Evolutionary conservation across 306 rosid species (phyloP).

Genomic region (Dalbergia cochinchinensis): DNA sequence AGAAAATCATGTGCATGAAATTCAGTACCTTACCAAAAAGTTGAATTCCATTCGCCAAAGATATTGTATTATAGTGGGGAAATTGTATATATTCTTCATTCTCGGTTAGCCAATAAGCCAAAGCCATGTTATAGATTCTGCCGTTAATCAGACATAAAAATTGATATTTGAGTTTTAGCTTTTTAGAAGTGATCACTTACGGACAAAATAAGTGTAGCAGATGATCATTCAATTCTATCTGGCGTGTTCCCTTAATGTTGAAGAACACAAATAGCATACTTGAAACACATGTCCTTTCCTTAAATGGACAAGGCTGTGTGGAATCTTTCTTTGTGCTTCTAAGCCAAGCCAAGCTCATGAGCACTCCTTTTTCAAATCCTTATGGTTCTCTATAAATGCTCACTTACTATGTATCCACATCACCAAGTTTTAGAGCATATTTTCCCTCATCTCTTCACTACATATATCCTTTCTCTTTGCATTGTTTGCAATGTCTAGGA

Average conservation of each 20-base stretch:
- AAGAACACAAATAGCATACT: slow-evolving; percentile 8
- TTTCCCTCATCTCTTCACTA: not conserved
- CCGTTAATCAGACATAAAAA: slow-evolving; percentile 19
- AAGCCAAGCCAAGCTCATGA: slow-evolving; percentile 35
- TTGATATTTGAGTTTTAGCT: slow-evolving; percentile 8
- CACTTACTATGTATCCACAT: slow-evolving; percentile 39
- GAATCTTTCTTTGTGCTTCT: slow-evolving; percentile 55
- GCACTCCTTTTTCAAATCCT: not conserved
- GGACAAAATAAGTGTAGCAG: slow-evolving; percentile 37
- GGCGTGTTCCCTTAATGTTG: slow-evolving; percentile 45
- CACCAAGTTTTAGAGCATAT: slow-evolving; percentile 30
- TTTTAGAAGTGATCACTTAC: slow-evolving; percentile 39
- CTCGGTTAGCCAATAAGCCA: slow-evolving; percentile 51
- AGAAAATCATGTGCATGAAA: slow-evolving; percentile 55
- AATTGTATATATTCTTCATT: slow-evolving; percentile 57
- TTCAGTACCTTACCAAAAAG: slow-evolving; percentile 63
- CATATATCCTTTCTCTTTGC: not conserved
- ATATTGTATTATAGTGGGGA: slow-evolving; percentile 57
- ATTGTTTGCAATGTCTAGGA: slow-evolving; percentile 56
- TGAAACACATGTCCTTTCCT: slow-evolving; percentile 49
- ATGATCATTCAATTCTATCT: slow-evolving; percentile 28
- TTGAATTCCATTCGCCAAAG: slow-evolving; percentile 70
- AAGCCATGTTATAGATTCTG: slow-evolving; percentile 58
- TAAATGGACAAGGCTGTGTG: slow-evolving; percentile 42
- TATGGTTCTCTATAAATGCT: slow-evolving; percentile 63